Base-by-base conservation (phyloP, 768 basidiomycete genomes). In the Lepiota venenata region DNA sequence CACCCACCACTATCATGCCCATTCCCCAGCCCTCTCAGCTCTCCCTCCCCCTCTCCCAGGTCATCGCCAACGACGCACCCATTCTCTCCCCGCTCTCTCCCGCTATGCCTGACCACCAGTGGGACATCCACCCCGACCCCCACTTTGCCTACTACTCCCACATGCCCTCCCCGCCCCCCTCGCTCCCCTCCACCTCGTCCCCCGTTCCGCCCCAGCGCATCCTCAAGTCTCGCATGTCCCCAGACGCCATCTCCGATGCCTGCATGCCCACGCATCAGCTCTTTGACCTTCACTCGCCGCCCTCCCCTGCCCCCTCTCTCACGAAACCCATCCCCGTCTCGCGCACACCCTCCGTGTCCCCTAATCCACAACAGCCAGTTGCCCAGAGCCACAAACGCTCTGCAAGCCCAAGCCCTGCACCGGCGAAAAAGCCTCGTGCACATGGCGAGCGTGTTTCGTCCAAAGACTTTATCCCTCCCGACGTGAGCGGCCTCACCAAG, bases 391-490 rank as follows among this genome's bases (percentile, higher is more conserved):
- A 68, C 7, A 75, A 81, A 61, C 77, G 82, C 66, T 71, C 74
- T 10, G 74, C 80, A 4, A 74, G 72, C 48, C 75, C 78, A 8
- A 64, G 74, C 29, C 63, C 75, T 40, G 59, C 61, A 2, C 32
- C 39, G 27, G 60, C 64, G 9, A 63, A 73, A 15, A 76, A 74
- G 67, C 79, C 78, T 59, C 73, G 77, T 55, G 70, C 77, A 20
- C 63, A 71, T 29, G 77, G 71, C 47, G 80, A 81, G 63, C 77
- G 79, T 54, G 72, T 82, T 57, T 75, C 70, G 56, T 87, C 81
- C 68, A 91, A 88, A 71, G 91, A 93, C 67, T 94, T 93, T 63
- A 67, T 94, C 16, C 91, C 91, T 10, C 92, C 92, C 46, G 91
- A 94, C 66, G 91, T 93, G 56, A 81, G 84, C 56, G 93, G 93